Evolutionary conservation across 805 yeast genomes (phyloP).

Genomic region (Isabelozyma gotoi): DNA sequence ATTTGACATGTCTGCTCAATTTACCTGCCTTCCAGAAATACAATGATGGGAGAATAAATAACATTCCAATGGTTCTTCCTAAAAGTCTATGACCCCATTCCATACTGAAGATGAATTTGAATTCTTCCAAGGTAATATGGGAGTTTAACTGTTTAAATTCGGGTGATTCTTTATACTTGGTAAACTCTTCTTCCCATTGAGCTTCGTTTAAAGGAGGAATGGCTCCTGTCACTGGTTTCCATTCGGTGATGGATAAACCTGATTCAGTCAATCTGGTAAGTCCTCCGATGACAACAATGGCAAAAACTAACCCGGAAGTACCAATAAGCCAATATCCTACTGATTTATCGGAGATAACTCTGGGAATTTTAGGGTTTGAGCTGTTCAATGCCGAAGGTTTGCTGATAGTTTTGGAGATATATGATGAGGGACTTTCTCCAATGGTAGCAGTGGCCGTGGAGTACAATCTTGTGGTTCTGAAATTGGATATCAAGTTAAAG

Average conservation of each 20-base stretch:
- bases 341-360: constrained; percentile 19
- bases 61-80: constrained; percentile 87
- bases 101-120: constrained; percentile 92
- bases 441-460: constrained; percentile 1
- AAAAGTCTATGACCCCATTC: constrained; percentile 96
- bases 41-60: constrained; percentile 79
- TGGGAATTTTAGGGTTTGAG: background rate
- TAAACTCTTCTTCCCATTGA: constrained; percentile 87
- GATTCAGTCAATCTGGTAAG: constrained; percentile 93
- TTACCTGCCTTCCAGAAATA: constrained; percentile 70
- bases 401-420: background rate
- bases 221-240: constrained; percentile 97
- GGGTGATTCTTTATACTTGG: constrained; percentile 79
- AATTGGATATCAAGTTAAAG: background rate
- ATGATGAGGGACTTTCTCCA: background rate
- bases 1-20: constrained; percentile 66
- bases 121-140: constrained; percentile 85
- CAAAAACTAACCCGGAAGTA: constrained; percentile 85
- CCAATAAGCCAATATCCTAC: constrained; percentile 91
- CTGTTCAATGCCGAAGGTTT: background rate
- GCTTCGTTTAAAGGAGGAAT: constrained; percentile 79
- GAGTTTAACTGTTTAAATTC: constrained; percentile 89
- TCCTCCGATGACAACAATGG: constrained; percentile 96
- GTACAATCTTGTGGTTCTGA: background rate
- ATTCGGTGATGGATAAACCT: constrained; percentile 93